phyloP scores from a whole-genome alignment of 345 rosid genomes.

The Carallia pectinifolia region DNA sequence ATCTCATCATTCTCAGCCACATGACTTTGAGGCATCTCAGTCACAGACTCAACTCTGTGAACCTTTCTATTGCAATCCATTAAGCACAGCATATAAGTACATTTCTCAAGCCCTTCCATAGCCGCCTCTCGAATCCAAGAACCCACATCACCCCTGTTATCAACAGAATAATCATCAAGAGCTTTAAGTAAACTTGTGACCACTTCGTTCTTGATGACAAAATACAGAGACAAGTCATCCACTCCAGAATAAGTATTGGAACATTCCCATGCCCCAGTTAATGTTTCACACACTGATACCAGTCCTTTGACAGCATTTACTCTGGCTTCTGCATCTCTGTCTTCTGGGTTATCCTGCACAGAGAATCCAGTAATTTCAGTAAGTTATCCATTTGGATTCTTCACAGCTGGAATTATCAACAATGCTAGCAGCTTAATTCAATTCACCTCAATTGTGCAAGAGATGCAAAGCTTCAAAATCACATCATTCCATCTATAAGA shows the following conservation, averaged over 20 bases:
- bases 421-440: constrained; percentile 6
- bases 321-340: constrained; percentile 95
- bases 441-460: constrained; percentile 77
- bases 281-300: constrained; percentile 73
- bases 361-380: constrained; percentile 20
- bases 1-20: constrained; percentile 24
- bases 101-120: constrained; percentile 80
- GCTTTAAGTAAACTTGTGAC: constrained; percentile 74
- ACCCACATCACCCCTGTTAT: constrained; percentile 97
- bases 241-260: constrained; percentile 27
- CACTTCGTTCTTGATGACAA: constrained; percentile 76
- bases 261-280: constrained; percentile 45
- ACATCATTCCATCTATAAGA: constrained; percentile 61
- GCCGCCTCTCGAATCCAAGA: constrained; percentile 99
- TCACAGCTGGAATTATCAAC: constrained; percentile 1
- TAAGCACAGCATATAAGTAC: constrained; percentile 69
- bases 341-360: constrained; percentile 76
- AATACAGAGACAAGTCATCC: constrained; percentile 47
- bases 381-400: constrained; percentile 7
- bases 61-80: constrained; percentile 18
- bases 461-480: constrained; percentile 63
- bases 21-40: constrained; percentile 23
- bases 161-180: constrained; percentile 90
- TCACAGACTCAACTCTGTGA: constrained; percentile 19
- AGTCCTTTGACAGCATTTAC: constrained; percentile 93